These are phyloP conservation scores for Beauveria brongniartii DNA, from an alignment of 2,329 filamentous ascomycete genomes.

Conservation along the genomic window DNA sequence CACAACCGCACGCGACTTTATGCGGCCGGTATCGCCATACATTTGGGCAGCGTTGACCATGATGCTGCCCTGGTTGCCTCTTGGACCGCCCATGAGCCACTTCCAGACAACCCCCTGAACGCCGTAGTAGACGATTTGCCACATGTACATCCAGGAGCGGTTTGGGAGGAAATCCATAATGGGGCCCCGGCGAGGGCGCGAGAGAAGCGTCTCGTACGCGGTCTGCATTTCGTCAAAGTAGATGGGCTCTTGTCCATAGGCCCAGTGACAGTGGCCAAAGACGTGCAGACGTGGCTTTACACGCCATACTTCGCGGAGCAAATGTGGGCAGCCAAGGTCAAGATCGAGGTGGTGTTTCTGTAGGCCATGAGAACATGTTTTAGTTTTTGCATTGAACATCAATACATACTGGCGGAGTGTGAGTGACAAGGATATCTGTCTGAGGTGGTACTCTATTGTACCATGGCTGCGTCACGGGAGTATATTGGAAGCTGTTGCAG, in stretches of 20 bases:
- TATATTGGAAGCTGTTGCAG: slow-evolving; percentile 61
- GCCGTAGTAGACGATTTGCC: slow-evolving; percentile 36
- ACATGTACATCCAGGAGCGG: slow-evolving; percentile 37
- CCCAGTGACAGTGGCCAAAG: slow-evolving; percentile 79
- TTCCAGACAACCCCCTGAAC: slow-evolving; percentile 44
- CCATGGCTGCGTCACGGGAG: slow-evolving; percentile 60
- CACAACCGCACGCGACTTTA: slow-evolving; percentile 32
- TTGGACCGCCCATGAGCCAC: slow-evolving; percentile 47
- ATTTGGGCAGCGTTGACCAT: slow-evolving; percentile 53
- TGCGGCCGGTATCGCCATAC: slow-evolving; percentile 42
- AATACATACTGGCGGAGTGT: slow-evolving; percentile 58
- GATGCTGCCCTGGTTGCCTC: slow-evolving; percentile 39
- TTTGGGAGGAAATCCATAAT: slow-evolving; percentile 40
- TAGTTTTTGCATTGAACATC: too few species aligned
- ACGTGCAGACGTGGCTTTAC: slow-evolving; percentile 69
- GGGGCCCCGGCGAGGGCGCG: slow-evolving; percentile 32
- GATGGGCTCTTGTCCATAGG: slow-evolving; percentile 59
- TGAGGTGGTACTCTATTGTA: slow-evolving; percentile 59
- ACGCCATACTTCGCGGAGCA: slow-evolving; percentile 66
- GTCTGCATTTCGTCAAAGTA: slow-evolving; percentile 69
- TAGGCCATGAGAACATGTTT: neutral
- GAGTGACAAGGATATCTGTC: slow-evolving; percentile 73
- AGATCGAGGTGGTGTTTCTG: slow-evolving; percentile 61
- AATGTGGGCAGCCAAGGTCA: slow-evolving; percentile 60
- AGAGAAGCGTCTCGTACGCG: slow-evolving; percentile 60